Evolutionary conservation across 2,329 filamentous ascomycete genomes (phyloP).

Genomic region (Epichloe scottii): DNA sequence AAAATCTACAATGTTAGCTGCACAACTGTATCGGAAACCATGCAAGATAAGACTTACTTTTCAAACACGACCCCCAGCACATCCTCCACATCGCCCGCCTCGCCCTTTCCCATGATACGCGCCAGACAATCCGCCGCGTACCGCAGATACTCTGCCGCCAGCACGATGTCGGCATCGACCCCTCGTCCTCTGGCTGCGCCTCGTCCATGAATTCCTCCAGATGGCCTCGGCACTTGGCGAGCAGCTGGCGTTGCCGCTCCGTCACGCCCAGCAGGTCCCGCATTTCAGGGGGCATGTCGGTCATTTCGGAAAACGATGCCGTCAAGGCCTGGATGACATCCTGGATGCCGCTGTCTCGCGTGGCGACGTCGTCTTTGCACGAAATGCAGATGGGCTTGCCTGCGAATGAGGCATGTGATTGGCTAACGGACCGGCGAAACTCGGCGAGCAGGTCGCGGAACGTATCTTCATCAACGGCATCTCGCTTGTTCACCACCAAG

Average conservation of each 20-base stretch:
- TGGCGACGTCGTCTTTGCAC: constrained; percentile 44
- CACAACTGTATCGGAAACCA: background rate
- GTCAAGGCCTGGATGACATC: constrained; percentile 54
- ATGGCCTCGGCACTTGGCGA: constrained; percentile 58
- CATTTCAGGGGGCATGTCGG: constrained; percentile 55
- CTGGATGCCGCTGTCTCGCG: constrained; percentile 51
- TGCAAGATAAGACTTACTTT: constrained; percentile 53
- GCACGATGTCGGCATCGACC: constrained; percentile 64
- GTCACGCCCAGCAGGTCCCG: constrained; percentile 83
- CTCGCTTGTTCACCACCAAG: constrained; percentile 51
- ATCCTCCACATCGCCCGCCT: constrained; percentile 83
- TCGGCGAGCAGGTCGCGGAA: constrained; percentile 25
- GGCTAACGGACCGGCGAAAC: constrained; percentile 21
- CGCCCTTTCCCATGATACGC: constrained; percentile 75
- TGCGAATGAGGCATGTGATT: constrained; percentile 13
- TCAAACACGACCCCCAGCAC: constrained; percentile 95
- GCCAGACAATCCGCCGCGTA: constrained; percentile 70
- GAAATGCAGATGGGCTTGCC: constrained; percentile 45
- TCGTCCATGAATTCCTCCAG: constrained; percentile 61
- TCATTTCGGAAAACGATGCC: constrained; percentile 58
- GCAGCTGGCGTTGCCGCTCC: constrained; percentile 72
- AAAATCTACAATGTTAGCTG: constrained; percentile 24
- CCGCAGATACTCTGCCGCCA: constrained; percentile 80
- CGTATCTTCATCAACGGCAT: constrained; percentile 27
- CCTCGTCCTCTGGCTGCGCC: constrained; percentile 27